Evolutionary conservation across 1,139 yeast species (phyloP), one percentile per base, ranked within the genome.

Genomic region (Scheffersomyces cryptocercus): DNA sequence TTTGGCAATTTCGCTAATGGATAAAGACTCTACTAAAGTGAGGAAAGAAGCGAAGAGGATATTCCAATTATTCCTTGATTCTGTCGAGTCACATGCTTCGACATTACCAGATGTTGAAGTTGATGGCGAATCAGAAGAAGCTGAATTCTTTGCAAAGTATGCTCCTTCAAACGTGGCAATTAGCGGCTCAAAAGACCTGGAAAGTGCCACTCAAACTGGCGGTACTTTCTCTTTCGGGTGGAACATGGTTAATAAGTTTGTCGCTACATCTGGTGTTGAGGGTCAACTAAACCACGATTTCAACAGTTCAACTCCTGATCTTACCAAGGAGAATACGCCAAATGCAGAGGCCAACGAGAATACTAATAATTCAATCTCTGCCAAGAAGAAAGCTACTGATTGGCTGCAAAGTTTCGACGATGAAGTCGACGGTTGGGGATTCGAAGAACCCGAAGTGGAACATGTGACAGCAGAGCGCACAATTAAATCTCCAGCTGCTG

Each of bases 1-100:
- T 5, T 77, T 93, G 47, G 91, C 96, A 0, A 88, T 95, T 1
- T 81, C 93, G 0, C 70, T 93, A 46, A 76, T 93, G 64, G 99
- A 93, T 60, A 77, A 73, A 44, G 84, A 85, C 44, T 74, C 81
- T 1, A 50, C 50, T n/a, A 76, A 79, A 43, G 93, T 91, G 1
- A 73, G 98, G 44, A 63, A 64, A 1, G 88, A 85, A 55, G 96
- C 97, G 0, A 81, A 80, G 50, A 65, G 73, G 40, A 75, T 89
- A 0, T 84, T 90, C 56, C 81, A 82, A 32, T 51, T 77, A 29
- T 88, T 85, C 56, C 75, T 89, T 60, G 70, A 72, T 13, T 80
- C 83, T 45, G 85, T 89, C 34, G 84, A 82, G 50, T 64, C 65
- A 24, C 88, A 85, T 51, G 86, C 95, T 0, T 65, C 72, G 1